These are phyloP conservation scores for Aspergillus transmontanensis DNA, from an alignment of 2,329 filamentous ascomycete genomes.

Conservation along the genomic window DNA sequence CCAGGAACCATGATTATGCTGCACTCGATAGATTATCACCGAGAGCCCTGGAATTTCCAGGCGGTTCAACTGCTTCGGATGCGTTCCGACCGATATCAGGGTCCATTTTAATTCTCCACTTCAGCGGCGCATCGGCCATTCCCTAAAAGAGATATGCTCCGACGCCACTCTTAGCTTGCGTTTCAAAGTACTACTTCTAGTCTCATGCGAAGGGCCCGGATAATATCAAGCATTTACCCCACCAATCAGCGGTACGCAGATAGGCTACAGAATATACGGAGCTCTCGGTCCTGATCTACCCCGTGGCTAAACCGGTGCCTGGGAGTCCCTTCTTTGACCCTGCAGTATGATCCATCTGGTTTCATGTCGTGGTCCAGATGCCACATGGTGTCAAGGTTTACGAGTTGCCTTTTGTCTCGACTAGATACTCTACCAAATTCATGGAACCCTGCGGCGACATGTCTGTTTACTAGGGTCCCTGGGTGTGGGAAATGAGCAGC, in stretches of 20 bases:
- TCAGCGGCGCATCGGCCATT: not conserved
- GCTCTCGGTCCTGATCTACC: not conserved
- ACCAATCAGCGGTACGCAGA: not conserved
- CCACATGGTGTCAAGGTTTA: not conserved
- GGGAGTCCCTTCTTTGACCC: not conserved
- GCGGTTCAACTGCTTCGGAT: not conserved
- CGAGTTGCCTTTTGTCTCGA: not conserved
- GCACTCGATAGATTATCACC: not conserved
- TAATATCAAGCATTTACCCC: not conserved
- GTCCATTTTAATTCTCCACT: conserved; percentile 3
- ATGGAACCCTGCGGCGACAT: not conserved
- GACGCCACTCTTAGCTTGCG: not conserved
- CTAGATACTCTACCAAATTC: not conserved
- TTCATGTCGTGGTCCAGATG: not conserved
- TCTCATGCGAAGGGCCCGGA: not conserved
- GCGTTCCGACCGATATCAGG: conserved; percentile 1
- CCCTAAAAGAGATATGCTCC: conserved; percentile 1
- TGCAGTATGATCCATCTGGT: not conserved
- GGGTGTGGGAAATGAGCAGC: not conserved
- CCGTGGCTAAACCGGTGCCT: not conserved
- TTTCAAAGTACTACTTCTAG: not conserved
- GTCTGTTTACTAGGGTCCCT: not conserved
- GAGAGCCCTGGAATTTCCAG: not conserved
- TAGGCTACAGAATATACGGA: not conserved
- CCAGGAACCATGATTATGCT: not conserved